Percentiles rank a stretch among this genome's conserved stretches.
Conservation (phyloP, 2,329 filamentous ascomycete genomes). For the Xylariaceae sp. region DNA sequence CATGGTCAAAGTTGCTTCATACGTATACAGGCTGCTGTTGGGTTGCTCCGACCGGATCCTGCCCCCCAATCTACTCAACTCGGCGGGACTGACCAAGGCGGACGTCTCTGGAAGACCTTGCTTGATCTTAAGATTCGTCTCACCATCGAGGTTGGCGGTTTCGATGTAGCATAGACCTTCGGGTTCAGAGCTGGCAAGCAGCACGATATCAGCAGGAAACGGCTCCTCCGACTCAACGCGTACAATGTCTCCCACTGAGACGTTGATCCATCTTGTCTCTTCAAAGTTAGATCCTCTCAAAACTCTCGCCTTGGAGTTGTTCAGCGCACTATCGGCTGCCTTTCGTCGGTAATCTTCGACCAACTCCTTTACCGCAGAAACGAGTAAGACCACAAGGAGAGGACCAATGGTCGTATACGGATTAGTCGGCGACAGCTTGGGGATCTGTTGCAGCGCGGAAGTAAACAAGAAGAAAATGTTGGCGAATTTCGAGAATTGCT, state of each 20-base stretch:
- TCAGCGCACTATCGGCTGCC: constrained; percentile 77
- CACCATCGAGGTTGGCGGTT: constrained; percentile 93
- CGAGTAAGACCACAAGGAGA: constrained; percentile 79
- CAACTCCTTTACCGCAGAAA: constrained; percentile 93
- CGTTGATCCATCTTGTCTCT: constrained; percentile 88
- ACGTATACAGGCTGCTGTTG: constrained; percentile 97
- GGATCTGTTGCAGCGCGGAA: constrained; percentile 88
- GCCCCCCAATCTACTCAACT: constrained; percentile 80
- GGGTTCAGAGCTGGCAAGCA: constrained; percentile 91
- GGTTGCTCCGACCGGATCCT: constrained; percentile 91
- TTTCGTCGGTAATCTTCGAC: constrained; percentile 91
- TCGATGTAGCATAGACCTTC: constrained; percentile 98
- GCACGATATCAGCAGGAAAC: constrained; percentile 88
- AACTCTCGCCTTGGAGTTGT: constrained; percentile 79
- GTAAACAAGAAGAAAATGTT: constrained; percentile 99
- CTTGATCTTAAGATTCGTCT: constrained; percentile 98
- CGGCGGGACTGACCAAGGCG: constrained; percentile 76
- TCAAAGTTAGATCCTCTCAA: constrained; percentile 78
- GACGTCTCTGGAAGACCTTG: constrained; percentile 92
- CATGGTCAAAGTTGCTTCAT: constrained; percentile 92
- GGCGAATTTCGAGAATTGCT: constrained; percentile 98
- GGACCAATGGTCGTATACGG: constrained; percentile 93
- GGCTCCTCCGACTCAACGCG: constrained; percentile 91
- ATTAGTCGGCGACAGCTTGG: constrained; percentile 90
- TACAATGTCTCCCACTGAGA: constrained; percentile 87